Evolutionary conservation across 2,329 filamentous ascomycete species (phyloP).

Genomic region (Trichoderma breve): DNA sequence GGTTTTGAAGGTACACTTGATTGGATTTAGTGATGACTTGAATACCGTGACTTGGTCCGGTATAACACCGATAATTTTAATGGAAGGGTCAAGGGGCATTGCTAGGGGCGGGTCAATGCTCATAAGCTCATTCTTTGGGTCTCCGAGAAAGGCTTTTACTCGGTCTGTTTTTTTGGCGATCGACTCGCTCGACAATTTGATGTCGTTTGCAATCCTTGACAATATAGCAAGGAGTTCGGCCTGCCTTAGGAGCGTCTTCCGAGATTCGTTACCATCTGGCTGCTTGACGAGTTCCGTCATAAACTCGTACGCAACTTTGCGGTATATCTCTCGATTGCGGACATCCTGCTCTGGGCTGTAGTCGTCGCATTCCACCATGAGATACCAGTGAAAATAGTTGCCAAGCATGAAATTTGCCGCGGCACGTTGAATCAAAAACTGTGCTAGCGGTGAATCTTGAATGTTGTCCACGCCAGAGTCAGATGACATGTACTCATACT

Average conservation of each 20-base stretch:
- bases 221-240: constrained; percentile 86
- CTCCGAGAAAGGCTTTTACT: constrained; percentile 78
- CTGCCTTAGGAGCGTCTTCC: constrained; percentile 77
- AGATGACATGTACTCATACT: constrained; percentile 77
- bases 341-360: constrained; percentile 70
- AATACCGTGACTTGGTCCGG: constrained; percentile 88
- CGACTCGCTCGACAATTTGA: constrained; percentile 75
- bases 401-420: constrained; percentile 85
- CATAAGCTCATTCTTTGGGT: constrained; percentile 85
- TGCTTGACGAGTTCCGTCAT: constrained; percentile 80
- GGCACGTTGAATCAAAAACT: constrained; percentile 84
- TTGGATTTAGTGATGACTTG: constrained; percentile 89
- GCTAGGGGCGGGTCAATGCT: constrained; percentile 82
- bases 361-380: constrained; percentile 97
- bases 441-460: constrained; percentile 79
- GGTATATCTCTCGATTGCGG: constrained; percentile 80
- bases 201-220: constrained; percentile 83
- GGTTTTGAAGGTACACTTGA: constrained; percentile 89
- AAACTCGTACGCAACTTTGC: constrained; percentile 92
- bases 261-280: constrained; percentile 66
- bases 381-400: constrained; percentile 96
- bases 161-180: constrained; percentile 78
- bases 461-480: constrained; percentile 55
- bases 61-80: constrained; percentile 75
- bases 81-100: constrained; percentile 80